These are phyloP conservation scores for Fusarium vanettenii DNA, from an alignment of 2,329 filamentous ascomycete species.

Conservation along the genomic window DNA sequence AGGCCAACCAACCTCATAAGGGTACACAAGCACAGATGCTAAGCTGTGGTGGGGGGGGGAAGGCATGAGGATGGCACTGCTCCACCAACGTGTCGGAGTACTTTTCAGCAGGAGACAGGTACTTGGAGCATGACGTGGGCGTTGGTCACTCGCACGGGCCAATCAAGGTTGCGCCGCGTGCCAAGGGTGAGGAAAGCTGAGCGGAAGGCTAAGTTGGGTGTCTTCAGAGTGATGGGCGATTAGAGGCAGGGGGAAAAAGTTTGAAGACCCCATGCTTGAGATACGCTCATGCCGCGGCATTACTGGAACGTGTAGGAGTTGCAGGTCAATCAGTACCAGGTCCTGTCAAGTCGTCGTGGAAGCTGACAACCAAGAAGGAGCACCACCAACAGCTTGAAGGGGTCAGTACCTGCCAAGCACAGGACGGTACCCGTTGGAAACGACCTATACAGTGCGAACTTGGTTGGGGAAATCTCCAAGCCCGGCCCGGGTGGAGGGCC, in stretches of 20 bases:
- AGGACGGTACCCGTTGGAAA: background rate
- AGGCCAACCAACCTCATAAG: background rate
- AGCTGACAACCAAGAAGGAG: background rate
- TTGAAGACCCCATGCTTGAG: background rate
- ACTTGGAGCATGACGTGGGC: slow-evolving; percentile 11
- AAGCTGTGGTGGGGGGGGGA: background rate
- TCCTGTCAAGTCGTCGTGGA: background rate
- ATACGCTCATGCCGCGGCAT: background rate
- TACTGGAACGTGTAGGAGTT: background rate
- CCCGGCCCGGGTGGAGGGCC: background rate
- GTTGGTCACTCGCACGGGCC: slow-evolving; percentile 14
- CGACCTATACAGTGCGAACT: background rate
- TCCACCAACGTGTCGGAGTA: slow-evolving; percentile 19
- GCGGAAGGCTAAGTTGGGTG: background rate
- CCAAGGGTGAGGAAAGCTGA: background rate
- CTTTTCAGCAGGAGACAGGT: slow-evolving; percentile 24
- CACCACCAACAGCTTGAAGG: background rate
- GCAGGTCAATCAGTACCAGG: background rate
- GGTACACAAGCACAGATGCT: background rate
- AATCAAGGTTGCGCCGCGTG: background rate
- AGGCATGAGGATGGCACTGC: slow-evolving; percentile 1
- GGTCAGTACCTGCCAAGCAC: background rate
- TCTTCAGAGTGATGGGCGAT: background rate
- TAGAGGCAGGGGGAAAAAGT: background rate
- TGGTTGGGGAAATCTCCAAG: background rate